Conservation (phyloP, 2,329 filamentous ascomycete species). For the Dactylellina cionopaga region DNA sequence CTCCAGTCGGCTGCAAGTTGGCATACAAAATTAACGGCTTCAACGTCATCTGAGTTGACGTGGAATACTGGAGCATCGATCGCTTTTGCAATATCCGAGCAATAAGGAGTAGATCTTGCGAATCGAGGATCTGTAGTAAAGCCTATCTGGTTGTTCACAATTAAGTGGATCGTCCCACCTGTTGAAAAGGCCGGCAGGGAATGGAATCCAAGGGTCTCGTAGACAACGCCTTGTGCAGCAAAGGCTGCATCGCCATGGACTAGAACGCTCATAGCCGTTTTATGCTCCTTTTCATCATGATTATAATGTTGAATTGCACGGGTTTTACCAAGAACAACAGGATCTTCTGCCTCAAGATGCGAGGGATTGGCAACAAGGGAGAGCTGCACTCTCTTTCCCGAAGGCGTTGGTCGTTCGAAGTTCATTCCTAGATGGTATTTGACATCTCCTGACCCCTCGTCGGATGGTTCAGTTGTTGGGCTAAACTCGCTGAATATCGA, state of each 20-base stretch:
- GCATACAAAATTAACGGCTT: conserved; percentile 98
- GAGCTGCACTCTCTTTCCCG: conserved; percentile 98
- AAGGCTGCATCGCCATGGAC: conserved; percentile 98
- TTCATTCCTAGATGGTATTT: conserved; percentile 99
- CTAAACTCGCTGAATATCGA: conserved; percentile 99
- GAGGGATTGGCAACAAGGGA: conserved; percentile 98
- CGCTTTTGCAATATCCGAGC: conserved; percentile 98
- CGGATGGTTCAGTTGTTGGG: conserved; percentile 83
- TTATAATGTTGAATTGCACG: conserved; percentile 99
- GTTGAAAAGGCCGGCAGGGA: conserved; percentile 95
- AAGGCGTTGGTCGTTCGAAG: conserved; percentile 97
- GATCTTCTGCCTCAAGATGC: conserved; percentile 97
- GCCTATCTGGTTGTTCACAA: conserved; percentile 99
- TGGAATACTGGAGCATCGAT: conserved; percentile 99
- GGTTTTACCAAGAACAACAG: conserved; percentile 96
- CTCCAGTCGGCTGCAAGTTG: conserved; percentile 97
- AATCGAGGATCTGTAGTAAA: conserved; percentile 99
- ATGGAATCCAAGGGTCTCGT: conserved; percentile 98
- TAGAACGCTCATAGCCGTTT: conserved; percentile 91
- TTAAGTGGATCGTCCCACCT: conserved; percentile 93
- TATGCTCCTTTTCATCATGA: conserved; percentile 88
- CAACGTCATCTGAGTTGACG: conserved; percentile 97
- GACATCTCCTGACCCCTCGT: conserved; percentile 97
- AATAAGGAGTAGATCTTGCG: conserved; percentile 96
- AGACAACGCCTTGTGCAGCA: conserved; percentile 94